These are phyloP conservation scores for Sonneratia alba DNA, from an alignment of 345 rosid species.

Conservation along the genomic window DNA sequence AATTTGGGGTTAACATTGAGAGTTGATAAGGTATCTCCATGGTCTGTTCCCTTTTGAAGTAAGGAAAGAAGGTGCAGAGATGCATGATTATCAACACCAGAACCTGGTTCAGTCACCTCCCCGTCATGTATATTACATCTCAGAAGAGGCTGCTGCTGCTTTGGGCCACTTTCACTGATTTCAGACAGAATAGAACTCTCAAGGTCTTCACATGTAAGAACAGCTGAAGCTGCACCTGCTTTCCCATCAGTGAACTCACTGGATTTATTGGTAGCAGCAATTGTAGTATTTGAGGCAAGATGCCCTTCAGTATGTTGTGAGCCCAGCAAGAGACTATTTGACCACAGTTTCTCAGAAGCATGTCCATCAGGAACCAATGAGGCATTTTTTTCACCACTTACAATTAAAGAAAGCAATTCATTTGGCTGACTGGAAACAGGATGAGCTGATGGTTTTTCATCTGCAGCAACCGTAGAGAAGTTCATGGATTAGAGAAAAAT, in stretches of 20 bases:
- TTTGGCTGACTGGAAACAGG: slow-evolving; percentile 32
- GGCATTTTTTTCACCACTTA: slow-evolving; percentile 53
- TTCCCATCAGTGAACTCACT: slow-evolving; percentile 23
- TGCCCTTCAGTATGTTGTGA: slow-evolving; percentile 25
- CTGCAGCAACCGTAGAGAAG: slow-evolving; percentile 26
- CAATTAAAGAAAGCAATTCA: slow-evolving; percentile 69
- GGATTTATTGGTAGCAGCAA: slow-evolving; percentile 18
- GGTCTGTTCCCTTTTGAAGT: slow-evolving; percentile 49
- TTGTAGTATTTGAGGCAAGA: slow-evolving; percentile 12
- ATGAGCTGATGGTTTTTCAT: slow-evolving; percentile 51
- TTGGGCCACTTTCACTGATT: slow-evolving; percentile 35
- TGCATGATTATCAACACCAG: slow-evolving; percentile 46
- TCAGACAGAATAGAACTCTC: slow-evolving; percentile 85
- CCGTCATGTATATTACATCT: slow-evolving; percentile 25
- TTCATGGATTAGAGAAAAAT: not conserved
- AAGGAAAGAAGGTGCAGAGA: slow-evolving; percentile 85
- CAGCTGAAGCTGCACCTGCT: slow-evolving; percentile 39
- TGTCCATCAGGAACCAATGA: slow-evolving; percentile 31
- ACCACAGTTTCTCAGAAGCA: slow-evolving; percentile 16
- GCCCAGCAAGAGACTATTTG: slow-evolving; percentile 28
- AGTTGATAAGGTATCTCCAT: slow-evolving; percentile 14
- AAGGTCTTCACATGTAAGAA: slow-evolving; percentile 97
- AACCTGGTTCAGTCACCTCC: slow-evolving; percentile 35
- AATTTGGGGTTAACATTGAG: slow-evolving; percentile 22
- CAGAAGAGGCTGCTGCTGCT: slow-evolving; percentile 25